phyloP scores from a whole-genome alignment of 1,139 yeast genomes.

The Scheffersomyces insectosa region DNA sequence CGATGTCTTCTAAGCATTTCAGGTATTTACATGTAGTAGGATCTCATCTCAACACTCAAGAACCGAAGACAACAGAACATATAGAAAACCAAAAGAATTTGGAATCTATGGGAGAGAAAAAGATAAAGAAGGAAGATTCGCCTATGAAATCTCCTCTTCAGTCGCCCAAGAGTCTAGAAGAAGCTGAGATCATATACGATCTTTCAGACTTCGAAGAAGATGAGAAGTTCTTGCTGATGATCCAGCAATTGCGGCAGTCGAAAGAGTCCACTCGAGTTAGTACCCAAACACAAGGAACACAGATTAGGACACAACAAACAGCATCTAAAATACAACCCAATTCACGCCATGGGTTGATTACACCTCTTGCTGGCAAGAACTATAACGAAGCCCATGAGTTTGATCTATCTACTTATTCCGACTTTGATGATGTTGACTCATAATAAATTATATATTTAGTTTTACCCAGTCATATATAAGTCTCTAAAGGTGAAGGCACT shows the following conservation, averaged over 20 bases:
- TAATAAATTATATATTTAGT: not conserved
- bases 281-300: not conserved
- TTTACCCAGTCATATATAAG: constrained; percentile 1
- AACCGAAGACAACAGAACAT: too few relatives aligned
- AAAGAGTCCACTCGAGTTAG: not conserved
- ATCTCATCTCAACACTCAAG: too few relatives aligned
- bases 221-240: constrained; percentile 16
- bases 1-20: constrained; percentile 10
- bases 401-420: constrained; percentile 17
- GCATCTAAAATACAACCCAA: not conserved
- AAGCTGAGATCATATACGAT: constrained; percentile 19
- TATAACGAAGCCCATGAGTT: constrained; percentile 13
- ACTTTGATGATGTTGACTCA: constrained; percentile 17
- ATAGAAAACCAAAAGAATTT: too few relatives aligned
- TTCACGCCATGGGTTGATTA: not conserved
- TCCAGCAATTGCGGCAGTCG: constrained; percentile 3
- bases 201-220: constrained; percentile 33
- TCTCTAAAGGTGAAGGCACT: not conserved
- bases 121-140: not conserved
- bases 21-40: constrained; percentile 1
- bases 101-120: not conserved
- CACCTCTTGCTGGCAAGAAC: constrained; percentile 2
- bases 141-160: not conserved
- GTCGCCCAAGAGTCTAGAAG: constrained; percentile 4
- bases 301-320: not conserved